Conservation (phyloP, 2,329 filamentous ascomycete genomes). For the Periglandula ipomoeae region DNA sequence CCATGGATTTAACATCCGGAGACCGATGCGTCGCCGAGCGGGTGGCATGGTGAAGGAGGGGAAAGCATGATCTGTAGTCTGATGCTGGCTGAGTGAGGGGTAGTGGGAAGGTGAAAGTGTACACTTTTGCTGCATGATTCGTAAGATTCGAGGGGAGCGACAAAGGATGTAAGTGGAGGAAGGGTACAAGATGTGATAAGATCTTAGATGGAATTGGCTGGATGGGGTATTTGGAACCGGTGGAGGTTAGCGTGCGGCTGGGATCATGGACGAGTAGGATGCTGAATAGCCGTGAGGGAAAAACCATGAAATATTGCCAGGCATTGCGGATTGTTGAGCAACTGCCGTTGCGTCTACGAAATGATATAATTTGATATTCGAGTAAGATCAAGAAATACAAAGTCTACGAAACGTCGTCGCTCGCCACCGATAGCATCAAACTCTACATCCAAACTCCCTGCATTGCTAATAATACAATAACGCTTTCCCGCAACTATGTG, state of each 20-base stretch:
- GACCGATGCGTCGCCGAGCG: neutral
- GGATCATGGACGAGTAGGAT: no score
- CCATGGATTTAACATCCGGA: neutral
- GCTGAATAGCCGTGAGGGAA: no score
- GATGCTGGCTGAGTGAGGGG: neutral
- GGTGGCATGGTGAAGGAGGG: neutral
- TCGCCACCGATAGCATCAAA: no score
- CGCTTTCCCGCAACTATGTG: slow-evolving; percentile 5
- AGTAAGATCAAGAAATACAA: no score
- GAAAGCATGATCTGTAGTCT: no score
- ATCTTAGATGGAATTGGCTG: neutral
- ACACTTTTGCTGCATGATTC: neutral
- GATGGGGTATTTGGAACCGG: neutral
- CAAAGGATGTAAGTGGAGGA: neutral
- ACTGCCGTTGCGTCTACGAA: no score
- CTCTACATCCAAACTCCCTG: no score
- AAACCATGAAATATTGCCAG: no score
- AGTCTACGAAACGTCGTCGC: no score
- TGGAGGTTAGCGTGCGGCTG: neutral
- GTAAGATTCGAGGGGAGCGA: neutral
- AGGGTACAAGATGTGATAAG: neutral
- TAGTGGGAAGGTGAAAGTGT: neutral
- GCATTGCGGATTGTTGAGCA: no score
- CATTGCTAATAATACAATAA: no score
- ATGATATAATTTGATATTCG: no score